phyloP scores from a whole-genome alignment of 306 rosid species.

The Begonia masoniana region DNA sequence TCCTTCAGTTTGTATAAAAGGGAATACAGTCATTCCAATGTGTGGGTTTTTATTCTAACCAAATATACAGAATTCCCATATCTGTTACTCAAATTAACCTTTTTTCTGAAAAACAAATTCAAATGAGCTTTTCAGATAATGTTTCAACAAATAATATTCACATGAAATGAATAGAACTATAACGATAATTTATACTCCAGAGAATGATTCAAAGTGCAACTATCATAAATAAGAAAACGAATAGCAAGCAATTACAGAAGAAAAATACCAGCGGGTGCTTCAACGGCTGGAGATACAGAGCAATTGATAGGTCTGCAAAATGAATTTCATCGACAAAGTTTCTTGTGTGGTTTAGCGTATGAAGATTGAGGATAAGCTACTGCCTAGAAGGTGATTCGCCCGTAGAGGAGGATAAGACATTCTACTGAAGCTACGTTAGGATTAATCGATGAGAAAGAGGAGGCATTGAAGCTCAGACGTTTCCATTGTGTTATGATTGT shows the following conservation, averaged over 20 bases:
- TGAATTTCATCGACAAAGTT: constrained; percentile 15
- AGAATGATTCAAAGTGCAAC: too few species aligned
- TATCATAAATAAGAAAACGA: too few species aligned
- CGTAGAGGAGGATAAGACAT: constrained; percentile 16
- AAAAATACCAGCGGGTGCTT: constrained; percentile 34
- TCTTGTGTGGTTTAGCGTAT: constrained; percentile 19
- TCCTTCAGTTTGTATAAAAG: too few species aligned
- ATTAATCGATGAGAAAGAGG: constrained; percentile 15
- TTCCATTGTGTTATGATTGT: constrained; percentile 42
- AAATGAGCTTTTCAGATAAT: too few species aligned
- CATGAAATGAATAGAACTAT: too few species aligned
- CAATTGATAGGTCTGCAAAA: constrained; percentile 37
- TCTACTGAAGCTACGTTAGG: constrained; percentile 14
- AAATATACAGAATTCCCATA: too few species aligned
- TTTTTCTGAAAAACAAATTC: too few species aligned
- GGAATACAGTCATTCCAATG: too few species aligned
- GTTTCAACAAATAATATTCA: too few species aligned
- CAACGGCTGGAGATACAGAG: constrained; percentile 61
- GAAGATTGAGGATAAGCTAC: constrained; percentile 25
- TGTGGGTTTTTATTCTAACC: too few species aligned
- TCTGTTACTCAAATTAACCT: too few species aligned
- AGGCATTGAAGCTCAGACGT: constrained; percentile 30
- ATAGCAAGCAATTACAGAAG: neutral
- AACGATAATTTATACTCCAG: too few species aligned
- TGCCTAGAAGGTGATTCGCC: constrained; percentile 28